phyloP scores from a whole-genome alignment of 805 yeast species.

The Yamadazyma nakazawae region DNA sequence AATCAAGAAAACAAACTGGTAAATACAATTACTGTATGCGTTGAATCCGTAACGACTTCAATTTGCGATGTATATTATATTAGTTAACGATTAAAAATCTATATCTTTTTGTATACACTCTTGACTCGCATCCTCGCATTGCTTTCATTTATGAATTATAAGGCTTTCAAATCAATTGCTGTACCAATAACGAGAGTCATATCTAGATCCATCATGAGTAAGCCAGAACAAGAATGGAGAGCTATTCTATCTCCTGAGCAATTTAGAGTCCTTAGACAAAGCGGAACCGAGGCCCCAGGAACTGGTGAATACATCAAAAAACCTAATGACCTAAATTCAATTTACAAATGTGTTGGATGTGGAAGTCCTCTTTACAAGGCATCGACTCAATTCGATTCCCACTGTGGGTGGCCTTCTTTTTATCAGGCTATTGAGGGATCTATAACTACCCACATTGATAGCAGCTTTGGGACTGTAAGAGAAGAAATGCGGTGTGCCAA shows the following conservation, averaged over 20 bases:
- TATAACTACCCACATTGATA: conserved; percentile 58
- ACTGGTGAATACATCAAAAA: conserved; percentile 56
- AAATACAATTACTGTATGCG: conserved; percentile 71
- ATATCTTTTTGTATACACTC: background rate
- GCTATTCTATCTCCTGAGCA: conserved; percentile 75
- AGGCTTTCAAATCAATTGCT: background rate
- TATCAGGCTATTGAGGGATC: conserved; percentile 86
- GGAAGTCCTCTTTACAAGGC: conserved; percentile 74
- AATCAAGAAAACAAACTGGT: conserved; percentile 54
- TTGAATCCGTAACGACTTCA: conserved; percentile 22
- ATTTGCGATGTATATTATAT: background rate
- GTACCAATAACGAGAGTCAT: background rate
- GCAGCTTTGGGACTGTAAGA: conserved; percentile 70
- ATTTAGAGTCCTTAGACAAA: conserved; percentile 70
- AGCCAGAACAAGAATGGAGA: conserved; percentile 67
- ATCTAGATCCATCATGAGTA: conserved; percentile 10
- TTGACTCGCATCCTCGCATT: background rate
- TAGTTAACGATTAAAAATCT: background rate
- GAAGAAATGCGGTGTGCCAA: conserved; percentile 84
- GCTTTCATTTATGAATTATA: background rate
- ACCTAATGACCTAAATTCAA: conserved; percentile 55
- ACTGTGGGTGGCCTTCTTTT: conserved; percentile 99
- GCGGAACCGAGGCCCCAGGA: conserved; percentile 67
- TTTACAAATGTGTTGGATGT: conserved; percentile 86
- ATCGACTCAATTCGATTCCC: conserved; percentile 77